A percentile compares a stretch with the other conserved stretches of the same genome.
Evolutionary conservation across 192 early-diverging fungal genomes (phyloP).

Genomic region (Chytriomyces sp.): DNA sequence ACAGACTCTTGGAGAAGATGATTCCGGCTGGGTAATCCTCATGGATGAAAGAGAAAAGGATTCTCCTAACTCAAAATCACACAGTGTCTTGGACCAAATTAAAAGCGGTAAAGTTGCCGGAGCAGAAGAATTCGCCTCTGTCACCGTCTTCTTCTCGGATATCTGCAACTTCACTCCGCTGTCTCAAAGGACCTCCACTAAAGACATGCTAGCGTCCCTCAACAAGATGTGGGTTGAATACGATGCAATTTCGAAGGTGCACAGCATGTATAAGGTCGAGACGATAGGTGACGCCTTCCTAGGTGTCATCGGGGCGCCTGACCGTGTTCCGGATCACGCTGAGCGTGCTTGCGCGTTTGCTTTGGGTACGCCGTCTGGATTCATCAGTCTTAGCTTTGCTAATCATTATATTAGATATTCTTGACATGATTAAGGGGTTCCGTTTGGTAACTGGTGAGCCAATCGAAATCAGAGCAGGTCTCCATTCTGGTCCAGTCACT

Average conservation of each 20-base stretch:
- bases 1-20: constrained; percentile 39
- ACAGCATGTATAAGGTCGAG: constrained; percentile 52
- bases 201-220: constrained; percentile 48
- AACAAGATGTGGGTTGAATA: constrained; percentile 49
- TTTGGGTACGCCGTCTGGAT: constrained; percentile 9
- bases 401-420: constrained; percentile 29
- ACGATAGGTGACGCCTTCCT: constrained; percentile 49
- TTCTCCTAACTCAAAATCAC: not conserved
- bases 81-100: constrained; percentile 42
- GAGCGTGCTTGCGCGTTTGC: constrained; percentile 35
- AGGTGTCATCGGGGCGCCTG: constrained; percentile 31
- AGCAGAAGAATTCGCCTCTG: constrained; percentile 41
- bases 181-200: constrained; percentile 40
- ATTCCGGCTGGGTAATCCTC: constrained; percentile 34
- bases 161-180: constrained; percentile 47
- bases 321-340: constrained; percentile 34
- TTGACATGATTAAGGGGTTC: constrained; percentile 43
- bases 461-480: constrained; percentile 48
- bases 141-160: constrained; percentile 49
- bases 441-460: constrained; percentile 39
- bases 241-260: constrained; percentile 43
- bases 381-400: constrained; percentile 12
- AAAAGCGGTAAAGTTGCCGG: constrained; percentile 44
- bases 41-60: too few relatives aligned
- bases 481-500: constrained; percentile 50